Evolutionary conservation across 2,329 filamentous ascomycete genomes (phyloP).

Genomic region (Mariannaea sp.): DNA sequence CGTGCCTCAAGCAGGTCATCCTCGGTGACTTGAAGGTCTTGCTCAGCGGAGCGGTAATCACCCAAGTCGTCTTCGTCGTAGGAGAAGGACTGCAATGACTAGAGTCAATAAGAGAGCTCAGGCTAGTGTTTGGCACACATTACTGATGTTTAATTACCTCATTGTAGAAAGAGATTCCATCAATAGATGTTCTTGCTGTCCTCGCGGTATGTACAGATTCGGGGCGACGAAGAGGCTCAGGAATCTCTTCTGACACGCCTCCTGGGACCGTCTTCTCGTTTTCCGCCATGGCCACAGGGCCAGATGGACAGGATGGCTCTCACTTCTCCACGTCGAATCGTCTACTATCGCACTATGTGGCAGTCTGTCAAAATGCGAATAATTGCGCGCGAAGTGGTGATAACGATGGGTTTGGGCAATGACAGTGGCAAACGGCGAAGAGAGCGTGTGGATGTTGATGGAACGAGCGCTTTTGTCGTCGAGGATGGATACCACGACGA

Average conservation of each 20-base stretch:
- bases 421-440: neutral
- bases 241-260: conserved; percentile 26
- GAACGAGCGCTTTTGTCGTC: conserved; percentile 7
- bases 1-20: conserved; percentile 53
- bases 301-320: conserved; percentile 22
- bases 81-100: conserved; percentile 41
- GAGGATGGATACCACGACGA: neutral
- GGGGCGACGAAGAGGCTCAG: conserved; percentile 24
- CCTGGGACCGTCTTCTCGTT: conserved; percentile 38
- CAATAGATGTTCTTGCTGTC: conserved; percentile 16
- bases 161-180: conserved; percentile 35
- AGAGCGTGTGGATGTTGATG: too few relatives aligned
- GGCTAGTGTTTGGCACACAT: too few relatives aligned
- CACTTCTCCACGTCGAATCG: conserved; percentile 29
- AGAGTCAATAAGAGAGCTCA: neutral
- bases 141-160: conserved; percentile 29
- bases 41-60: conserved; percentile 41
- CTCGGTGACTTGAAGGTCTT: conserved; percentile 52
- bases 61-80: conserved; percentile 46
- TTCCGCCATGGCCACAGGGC: conserved; percentile 40
- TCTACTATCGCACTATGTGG: conserved; percentile 17
- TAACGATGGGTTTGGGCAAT: neutral
- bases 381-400: conserved; percentile 7
- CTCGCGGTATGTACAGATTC: conserved; percentile 6
- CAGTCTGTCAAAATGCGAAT: conserved; percentile 5